Conservation (phyloP, 352 stramenopile species). For the Globisporangium heterothallicum region DNA sequence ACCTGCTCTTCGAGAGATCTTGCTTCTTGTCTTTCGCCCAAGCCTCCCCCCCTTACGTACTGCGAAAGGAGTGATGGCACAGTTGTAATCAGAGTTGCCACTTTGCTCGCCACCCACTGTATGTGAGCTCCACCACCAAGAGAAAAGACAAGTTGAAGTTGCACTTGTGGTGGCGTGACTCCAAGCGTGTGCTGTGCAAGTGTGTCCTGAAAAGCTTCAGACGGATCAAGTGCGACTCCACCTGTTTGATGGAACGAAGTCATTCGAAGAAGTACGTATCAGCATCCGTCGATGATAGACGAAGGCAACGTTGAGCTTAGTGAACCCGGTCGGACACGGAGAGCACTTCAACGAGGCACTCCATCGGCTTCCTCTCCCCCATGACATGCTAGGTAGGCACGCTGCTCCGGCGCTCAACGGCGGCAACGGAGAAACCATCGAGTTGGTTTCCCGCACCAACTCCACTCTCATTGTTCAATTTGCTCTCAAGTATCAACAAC, state of each 20-base stretch:
- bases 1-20: no score
- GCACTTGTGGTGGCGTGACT: neutral
- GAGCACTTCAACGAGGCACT: no score
- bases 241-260: neutral
- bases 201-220: neutral
- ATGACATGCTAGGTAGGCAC: neutral
- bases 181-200: neutral
- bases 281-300: no score
- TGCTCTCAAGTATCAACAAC: conserved; percentile 27
- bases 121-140: no score
- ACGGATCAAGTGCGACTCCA: neutral
- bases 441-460: neutral
- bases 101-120: neutral
- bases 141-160: neutral
- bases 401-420: neutral
- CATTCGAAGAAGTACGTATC: no score
- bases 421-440: no score
- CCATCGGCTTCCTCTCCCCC: no score
- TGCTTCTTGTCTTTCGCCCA: no score
- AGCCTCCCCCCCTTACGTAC: no score
- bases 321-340: no score
- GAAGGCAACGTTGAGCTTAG: no score
- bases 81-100: neutral
- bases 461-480: conserved; percentile 33
- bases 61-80: neutral